Percentiles rank a stretch among this genome's conserved stretches.
Evolutionary conservation across 139 green algal genomes (phyloP).

Genomic region (Dunaliella sp.): DNA sequence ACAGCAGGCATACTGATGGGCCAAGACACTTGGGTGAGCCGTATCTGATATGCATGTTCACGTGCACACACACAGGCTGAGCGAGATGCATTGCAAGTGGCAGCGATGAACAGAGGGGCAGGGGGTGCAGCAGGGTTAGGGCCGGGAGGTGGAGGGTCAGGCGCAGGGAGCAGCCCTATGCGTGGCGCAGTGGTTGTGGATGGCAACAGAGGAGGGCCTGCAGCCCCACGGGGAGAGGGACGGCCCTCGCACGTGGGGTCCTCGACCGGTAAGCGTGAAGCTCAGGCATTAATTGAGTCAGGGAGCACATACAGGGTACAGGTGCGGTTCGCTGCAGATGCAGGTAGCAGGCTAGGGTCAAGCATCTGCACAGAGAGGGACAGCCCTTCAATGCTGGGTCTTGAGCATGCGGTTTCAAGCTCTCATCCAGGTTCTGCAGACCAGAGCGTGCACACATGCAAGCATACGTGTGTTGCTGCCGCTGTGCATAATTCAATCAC

Average conservation of each 20-base stretch:
- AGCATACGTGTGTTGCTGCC: too few relatives aligned
- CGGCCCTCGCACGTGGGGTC: not conserved
- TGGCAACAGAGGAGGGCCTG: not conserved
- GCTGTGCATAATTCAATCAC: too few relatives aligned
- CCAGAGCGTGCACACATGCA: too few relatives aligned
- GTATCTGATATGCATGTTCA: not conserved
- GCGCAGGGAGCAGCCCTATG: not conserved
- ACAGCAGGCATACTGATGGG: not conserved
- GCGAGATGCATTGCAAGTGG: conserved; percentile 37
- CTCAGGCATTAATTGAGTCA: too few relatives aligned
- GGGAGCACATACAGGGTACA: too few relatives aligned
- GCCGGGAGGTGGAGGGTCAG: too few relatives aligned
- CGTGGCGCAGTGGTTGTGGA: not conserved
- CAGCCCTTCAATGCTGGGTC: not conserved
- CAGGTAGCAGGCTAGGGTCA: not conserved
- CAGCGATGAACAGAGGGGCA: not conserved
- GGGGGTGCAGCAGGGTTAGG: not conserved
- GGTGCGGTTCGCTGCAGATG: not conserved
- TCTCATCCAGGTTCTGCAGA: too few relatives aligned
- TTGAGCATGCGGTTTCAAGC: not conserved
- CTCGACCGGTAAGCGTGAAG: not conserved
- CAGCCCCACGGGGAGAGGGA: not conserved
- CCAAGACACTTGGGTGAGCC: not conserved
- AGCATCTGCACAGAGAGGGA: not conserved
- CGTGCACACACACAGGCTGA: conserved; percentile 21